Base-by-base conservation (phyloP, 805 yeast species). In the Barnettozyma siamensis region DNA sequence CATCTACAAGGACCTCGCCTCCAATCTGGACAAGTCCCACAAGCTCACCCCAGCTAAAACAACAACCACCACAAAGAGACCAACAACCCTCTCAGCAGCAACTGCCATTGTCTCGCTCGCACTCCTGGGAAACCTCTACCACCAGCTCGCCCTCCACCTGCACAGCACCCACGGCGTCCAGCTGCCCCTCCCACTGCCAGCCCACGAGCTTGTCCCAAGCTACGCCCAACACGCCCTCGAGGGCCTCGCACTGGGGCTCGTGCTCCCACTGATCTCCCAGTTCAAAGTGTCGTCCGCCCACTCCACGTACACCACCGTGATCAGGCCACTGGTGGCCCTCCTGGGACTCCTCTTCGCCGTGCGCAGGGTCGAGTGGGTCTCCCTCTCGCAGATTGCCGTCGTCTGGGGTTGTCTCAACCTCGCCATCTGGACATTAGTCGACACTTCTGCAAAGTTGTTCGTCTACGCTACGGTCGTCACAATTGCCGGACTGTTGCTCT, bases 341-440 rank as follows among this genome's bases (percentile, higher is more conserved):
- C 62, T 83, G 33, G 94, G 94, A 3, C 73, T 84, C 28, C 71
- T 80, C 5, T 83, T 78, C 53, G 88, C 87, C 19, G 71, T 84
- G 27, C 71, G 85, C 50, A 78, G 76, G 48, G 66, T 80, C 30
- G 82, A 80, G 51, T 83, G 91, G 91, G 62, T 70, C 37, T 73
- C 83, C 0, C 70, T 79, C 16, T 61, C 78, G 33, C 88, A 84
- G 53, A 81, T 83, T 11, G 70, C 83, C 4, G 62, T 75, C 33
- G 69, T 80, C 4, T 82, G 87, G 83, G 65, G 77, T 11, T 59
- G 77, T 18, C 63, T 81, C 41, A 80, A 80, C 59, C 74, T 83
- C 1, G 74, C 83, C 5, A 64, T 83, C 26, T 83, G 91, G 88
- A 54, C 76, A 39, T 62, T 79, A 37, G 67, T 80, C 38, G 88